phyloP scores from a whole-genome alignment of 345 rosid genomes.

The Eutrema japonicum region DNA sequence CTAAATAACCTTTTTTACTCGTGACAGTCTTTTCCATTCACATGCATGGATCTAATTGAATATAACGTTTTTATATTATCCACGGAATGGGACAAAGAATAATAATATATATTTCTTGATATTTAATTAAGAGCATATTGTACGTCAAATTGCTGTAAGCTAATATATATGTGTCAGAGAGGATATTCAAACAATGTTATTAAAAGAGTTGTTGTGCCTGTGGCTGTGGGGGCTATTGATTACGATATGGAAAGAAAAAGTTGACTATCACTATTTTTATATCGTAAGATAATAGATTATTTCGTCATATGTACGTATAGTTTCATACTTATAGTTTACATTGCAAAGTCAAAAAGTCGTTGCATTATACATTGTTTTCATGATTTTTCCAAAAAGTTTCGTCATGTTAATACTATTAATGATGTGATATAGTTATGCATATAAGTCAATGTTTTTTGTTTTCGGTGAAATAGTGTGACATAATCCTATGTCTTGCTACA shows the following conservation, averaged over 20 bases:
- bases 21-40: conserved; percentile 40
- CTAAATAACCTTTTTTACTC: conserved; percentile 11
- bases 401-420: conserved; percentile 6
- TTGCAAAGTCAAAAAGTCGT: conserved; percentile 27
- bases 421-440: background rate
- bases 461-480: background rate
- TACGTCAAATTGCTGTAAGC: conserved; percentile 35
- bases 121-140: background rate
- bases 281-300: background rate
- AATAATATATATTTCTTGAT: conserved; percentile 1
- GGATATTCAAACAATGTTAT: conserved; percentile 28
- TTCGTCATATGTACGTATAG: conserved; percentile 19
- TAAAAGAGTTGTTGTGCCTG: conserved; percentile 22
- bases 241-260: conserved; percentile 28
- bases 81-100: conserved; percentile 13
- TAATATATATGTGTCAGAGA: conserved; percentile 28
- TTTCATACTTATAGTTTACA: conserved; percentile 25
- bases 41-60: conserved; percentile 38
- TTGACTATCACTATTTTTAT: conserved; percentile 26
- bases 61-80: conserved; percentile 31
- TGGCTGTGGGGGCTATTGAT: conserved; percentile 32
- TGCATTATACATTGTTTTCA: conserved; percentile 25
- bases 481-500: background rate
- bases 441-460: no score
- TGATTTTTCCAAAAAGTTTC: conserved; percentile 16